phyloP scores from a whole-genome alignment of 768 basidiomycete genomes.

The Hygrocybe punicea region DNA sequence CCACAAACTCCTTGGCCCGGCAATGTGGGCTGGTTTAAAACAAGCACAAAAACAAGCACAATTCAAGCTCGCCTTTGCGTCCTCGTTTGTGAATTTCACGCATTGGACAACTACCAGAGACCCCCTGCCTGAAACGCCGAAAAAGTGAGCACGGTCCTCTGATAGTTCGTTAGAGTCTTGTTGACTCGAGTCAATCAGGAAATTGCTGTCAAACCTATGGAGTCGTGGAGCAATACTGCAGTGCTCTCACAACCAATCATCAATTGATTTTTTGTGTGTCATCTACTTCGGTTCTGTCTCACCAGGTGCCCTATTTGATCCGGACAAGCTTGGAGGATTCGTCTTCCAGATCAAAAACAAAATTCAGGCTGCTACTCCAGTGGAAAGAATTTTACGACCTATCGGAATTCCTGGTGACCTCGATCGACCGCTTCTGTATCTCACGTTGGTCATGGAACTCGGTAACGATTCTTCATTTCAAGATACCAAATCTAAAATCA shows the following conservation, averaged over 20 bases:
- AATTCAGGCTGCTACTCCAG: neutral
- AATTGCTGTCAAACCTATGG: conserved; percentile 13
- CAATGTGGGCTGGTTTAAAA: neutral
- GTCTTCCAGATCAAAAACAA: conserved; percentile 8
- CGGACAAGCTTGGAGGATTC: conserved; percentile 11
- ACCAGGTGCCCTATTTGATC: conserved; percentile 7
- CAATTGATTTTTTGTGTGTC: conserved; percentile 14
- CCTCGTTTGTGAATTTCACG: conserved; percentile 18
- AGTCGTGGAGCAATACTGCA: conserved; percentile 2
- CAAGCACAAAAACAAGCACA: neutral
- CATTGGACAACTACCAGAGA: conserved; percentile 19
- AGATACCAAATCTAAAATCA: conserved; percentile 3
- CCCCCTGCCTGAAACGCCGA: conserved; percentile 11
- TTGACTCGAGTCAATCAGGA: conserved; percentile 8
- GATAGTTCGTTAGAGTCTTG: neutral
- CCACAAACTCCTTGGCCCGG: conserved; percentile 6
- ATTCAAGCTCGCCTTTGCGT: conserved; percentile 10
- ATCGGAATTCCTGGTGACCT: conserved; percentile 7
- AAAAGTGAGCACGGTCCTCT: conserved; percentile 6
- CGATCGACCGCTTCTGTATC: conserved; percentile 7
- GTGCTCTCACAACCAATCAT: conserved; percentile 9
- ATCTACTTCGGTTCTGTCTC: conserved; percentile 13
- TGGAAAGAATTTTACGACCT: neutral
- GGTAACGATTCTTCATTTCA: conserved; percentile 1
- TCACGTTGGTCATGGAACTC: conserved; percentile 2